phyloP scores from a whole-genome alignment of 352 stramenopile genomes.

The Saprolegnia parasitica region DNA sequence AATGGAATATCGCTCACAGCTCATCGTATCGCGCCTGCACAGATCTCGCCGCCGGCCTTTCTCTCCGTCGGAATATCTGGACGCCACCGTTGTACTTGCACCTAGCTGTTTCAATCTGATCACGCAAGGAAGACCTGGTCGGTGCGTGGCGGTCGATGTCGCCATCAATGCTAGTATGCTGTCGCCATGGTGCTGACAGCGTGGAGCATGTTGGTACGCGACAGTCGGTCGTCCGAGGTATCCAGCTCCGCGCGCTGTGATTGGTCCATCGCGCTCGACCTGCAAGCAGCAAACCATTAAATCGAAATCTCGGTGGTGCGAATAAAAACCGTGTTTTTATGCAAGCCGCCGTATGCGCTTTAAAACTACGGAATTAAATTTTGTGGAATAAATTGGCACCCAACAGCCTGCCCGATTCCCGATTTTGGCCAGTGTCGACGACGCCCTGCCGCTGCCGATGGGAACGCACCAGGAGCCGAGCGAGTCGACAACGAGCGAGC shows the following conservation, averaged over 20 bases:
- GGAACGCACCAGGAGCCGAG: conserved; percentile 22
- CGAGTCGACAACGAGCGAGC: conserved; percentile 10
- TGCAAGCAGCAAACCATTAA: neutral
- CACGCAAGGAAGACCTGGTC: no score
- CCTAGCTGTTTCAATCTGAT: no score
- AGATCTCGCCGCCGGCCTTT: no score
- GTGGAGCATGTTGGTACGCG: neutral
- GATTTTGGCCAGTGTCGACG: conserved; percentile 7
- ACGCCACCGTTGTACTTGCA: no score
- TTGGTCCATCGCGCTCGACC: neutral
- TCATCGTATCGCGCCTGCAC: no score
- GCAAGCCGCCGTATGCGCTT: neutral
- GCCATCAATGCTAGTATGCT: no score
- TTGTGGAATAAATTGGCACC: neutral
- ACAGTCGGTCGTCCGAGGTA: neutral
- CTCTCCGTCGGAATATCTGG: no score
- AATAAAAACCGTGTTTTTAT: conserved; percentile 8
- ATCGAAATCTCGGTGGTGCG: neutral
- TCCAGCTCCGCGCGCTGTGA: neutral
- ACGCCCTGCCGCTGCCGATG: neutral
- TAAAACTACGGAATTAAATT: conserved; percentile 1
- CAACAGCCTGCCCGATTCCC: neutral
- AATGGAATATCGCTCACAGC: no score
- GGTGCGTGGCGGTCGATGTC: no score
- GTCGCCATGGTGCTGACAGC: no score